Evolutionary conservation across 2,329 filamentous ascomycete genomes (phyloP), one percentile per base, ranked within the genome.

Genomic region (Aphanoascus verrucosus): DNA sequence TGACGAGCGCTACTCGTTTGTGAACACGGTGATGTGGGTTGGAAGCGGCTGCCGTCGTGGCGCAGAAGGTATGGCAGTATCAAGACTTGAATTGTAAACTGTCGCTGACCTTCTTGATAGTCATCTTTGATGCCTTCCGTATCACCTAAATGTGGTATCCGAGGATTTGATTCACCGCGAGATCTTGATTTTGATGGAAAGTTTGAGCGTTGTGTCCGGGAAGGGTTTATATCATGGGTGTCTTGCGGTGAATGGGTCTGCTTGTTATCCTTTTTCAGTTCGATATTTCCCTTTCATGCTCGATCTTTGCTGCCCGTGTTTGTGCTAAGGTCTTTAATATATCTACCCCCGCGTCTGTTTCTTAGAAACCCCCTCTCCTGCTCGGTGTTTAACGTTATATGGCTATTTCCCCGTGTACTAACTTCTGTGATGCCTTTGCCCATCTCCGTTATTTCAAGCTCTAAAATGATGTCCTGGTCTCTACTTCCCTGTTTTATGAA

Each of bases 1-100:
- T 12, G 74, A 76, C 56, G 71, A 75, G 51, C 68, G 74, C 19
- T 76, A 76, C 55, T 67, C 69, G 8, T 74, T 75, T 59, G 59
- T 76, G 52, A 76, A 75, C 58, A 74, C 71, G 8, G 64, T 73
- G 28, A 74, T 75, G 69, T 76, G 74, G 74, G 66, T 75, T 52
- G 73, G 71, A 49, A 76, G 72, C 57, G 73, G 73, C 19, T 74
- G 73, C 59, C 67, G 73, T 53, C 65, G 73, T 50, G 68, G 67
- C 38, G 66, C 69, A 52, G 73, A 76, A 68, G 68, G 72, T 74
- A 57, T 60, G 66, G 23, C 23, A 28, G 23, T 28, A 28, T 56
- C 38, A 17, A n/a, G 28, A 19, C 31, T 42, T 19, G 20, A 14
- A 31, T 49, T 41, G 23, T 19, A 19, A n/a, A 6, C 17, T 23